These are phyloP conservation scores for Botrytis paeoniae DNA, from an alignment of 2,329 filamentous ascomycete genomes.

Conservation along the genomic window DNA sequence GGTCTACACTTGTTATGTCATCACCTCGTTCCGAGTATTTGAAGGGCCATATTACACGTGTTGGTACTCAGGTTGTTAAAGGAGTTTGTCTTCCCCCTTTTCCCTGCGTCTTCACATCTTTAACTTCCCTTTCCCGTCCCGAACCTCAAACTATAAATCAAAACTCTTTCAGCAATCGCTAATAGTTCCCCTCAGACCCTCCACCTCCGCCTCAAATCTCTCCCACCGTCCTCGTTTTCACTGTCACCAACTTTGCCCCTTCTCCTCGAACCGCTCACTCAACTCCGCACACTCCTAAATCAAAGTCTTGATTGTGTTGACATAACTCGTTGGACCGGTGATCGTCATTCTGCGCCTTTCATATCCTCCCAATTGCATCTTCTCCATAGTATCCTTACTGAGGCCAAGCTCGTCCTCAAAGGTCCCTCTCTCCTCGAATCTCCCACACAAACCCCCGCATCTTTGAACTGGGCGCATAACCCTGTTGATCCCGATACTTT, in stretches of 20 bases:
- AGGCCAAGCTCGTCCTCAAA: slow-evolving; percentile 53
- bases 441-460: slow-evolving; percentile 28
- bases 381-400: slow-evolving; percentile 52
- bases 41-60: slow-evolving; percentile 87
- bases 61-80: slow-evolving; percentile 88
- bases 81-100: slow-evolving; percentile 58
- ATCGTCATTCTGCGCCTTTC: slow-evolving; percentile 52
- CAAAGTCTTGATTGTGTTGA: slow-evolving; percentile 80
- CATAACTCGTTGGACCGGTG: slow-evolving; percentile 70
- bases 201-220: slow-evolving; percentile 70
- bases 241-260: slow-evolving; percentile 46
- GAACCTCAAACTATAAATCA: background rate
- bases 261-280: slow-evolving; percentile 66
- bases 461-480: slow-evolving; percentile 32
- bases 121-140: no score
- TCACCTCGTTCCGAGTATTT: slow-evolving; percentile 83
- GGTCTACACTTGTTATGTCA: slow-evolving; percentile 85
- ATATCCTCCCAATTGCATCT: slow-evolving; percentile 55
- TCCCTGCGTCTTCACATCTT: background rate
- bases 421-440: slow-evolving; percentile 44
- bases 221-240: slow-evolving; percentile 43
- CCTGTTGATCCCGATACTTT: slow-evolving; percentile 47
- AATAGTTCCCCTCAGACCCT: slow-evolving; percentile 54
- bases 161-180: background rate
- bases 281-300: slow-evolving; percentile 74